Evolutionary conservation across 805 yeast genomes (phyloP).

Genomic region (Candida ascalaphidarum): DNA sequence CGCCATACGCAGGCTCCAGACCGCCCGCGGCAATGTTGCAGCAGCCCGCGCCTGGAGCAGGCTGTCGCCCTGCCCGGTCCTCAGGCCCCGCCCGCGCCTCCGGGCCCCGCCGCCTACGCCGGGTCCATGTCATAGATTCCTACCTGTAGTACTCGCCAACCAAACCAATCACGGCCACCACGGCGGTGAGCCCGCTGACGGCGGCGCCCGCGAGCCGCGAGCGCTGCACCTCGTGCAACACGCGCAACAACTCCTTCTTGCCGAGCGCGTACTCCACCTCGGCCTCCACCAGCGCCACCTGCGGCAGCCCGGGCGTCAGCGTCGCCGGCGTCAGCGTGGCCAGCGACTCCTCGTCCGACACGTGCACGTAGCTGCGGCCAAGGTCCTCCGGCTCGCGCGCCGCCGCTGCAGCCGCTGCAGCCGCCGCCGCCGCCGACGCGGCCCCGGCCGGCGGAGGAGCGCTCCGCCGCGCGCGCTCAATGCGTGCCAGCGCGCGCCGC

Average conservation of each 20-base stretch:
- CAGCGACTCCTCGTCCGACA: constrained; percentile 20
- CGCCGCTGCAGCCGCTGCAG: not conserved
- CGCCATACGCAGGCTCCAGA: too few species aligned
- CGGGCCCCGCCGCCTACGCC: too few species aligned
- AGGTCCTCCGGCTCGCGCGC: constrained; percentile 14
- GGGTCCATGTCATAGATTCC: too few species aligned
- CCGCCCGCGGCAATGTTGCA: too few species aligned
- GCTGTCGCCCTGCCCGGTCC: too few species aligned
- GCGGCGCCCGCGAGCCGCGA: constrained; percentile 33
- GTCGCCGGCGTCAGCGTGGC: constrained; percentile 13
- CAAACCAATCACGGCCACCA: constrained; percentile 46
- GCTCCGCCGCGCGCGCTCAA: constrained; percentile 1
- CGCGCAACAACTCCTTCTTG: constrained; percentile 17
- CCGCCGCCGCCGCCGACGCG: not conserved
- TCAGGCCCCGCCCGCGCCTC: too few species aligned
- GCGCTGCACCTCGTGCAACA: constrained; percentile 22
- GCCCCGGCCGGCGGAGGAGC: not conserved
- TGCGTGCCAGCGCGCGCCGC: constrained; percentile 1
- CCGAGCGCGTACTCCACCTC: constrained; percentile 35
- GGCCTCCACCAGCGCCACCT: constrained; percentile 23
- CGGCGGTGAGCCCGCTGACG: constrained; percentile 37
- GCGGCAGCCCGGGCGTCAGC: constrained; percentile 18
- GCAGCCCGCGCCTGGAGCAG: too few species aligned
- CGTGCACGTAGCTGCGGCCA: constrained; percentile 33
- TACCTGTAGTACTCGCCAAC: constrained; percentile 38